Evolutionary conservation across 108 stramenopile genomes (phyloP).

Genomic region (Pseudonitzschia delicatissima): DNA sequence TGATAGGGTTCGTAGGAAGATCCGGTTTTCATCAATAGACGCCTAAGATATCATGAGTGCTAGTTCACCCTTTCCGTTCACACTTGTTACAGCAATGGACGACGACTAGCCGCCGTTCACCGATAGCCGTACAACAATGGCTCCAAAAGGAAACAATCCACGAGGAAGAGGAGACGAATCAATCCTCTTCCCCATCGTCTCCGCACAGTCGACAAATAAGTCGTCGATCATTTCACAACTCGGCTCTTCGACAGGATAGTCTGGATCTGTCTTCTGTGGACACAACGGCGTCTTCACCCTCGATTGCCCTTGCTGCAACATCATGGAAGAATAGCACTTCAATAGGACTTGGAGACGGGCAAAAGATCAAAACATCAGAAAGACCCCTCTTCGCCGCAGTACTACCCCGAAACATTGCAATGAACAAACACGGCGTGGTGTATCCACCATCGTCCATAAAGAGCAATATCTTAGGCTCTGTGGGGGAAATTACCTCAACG

Average conservation of each 20-base stretch:
- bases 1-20: too few relatives aligned
- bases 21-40: too few relatives aligned
- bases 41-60: conserved; percentile 29
- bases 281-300: not conserved
- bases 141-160: conserved; percentile 1
- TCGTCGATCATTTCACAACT: not conserved
- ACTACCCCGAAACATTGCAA: too few relatives aligned
- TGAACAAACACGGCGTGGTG: too few relatives aligned
- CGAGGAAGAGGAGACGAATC: not conserved
- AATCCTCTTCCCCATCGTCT: not conserved
- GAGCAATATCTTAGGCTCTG: too few relatives aligned
- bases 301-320: conserved; percentile 11
- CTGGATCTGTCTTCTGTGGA: not conserved
- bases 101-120: conserved; percentile 49
- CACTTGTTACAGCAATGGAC: conserved; percentile 79
- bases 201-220: too few relatives aligned
- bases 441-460: too few relatives aligned
- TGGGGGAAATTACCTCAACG: too few relatives aligned
- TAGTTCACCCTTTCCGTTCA: conserved; percentile 58
- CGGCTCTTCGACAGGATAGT: not conserved
- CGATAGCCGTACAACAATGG: conserved; percentile 47
- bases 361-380: too few relatives aligned
- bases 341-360: too few relatives aligned
- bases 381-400: too few relatives aligned
- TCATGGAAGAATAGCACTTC: conserved; percentile 9